Conservation (phyloP, 805 yeast genomes). For the Metschnikowia henanensis region DNA sequence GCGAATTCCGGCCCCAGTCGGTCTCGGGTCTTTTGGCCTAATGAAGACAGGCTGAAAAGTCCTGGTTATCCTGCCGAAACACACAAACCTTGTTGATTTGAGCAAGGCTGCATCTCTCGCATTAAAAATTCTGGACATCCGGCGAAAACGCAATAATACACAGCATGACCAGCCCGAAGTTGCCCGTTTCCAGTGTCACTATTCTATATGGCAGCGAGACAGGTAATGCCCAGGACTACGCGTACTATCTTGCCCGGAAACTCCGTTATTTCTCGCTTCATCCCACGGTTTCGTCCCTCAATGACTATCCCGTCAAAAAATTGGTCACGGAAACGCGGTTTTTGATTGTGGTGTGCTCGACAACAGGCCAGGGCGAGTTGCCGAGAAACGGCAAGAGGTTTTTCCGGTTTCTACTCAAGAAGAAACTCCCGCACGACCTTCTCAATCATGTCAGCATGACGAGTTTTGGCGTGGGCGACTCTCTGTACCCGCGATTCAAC, state of each 20-base stretch:
- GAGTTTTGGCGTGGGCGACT: constrained; percentile 90
- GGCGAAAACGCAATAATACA: not conserved
- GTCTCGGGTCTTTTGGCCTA: not conserved
- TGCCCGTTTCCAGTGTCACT: constrained; percentile 32
- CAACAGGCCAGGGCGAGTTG: constrained; percentile 94
- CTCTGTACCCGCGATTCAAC: constrained; percentile 86
- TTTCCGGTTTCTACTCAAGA: constrained; percentile 72
- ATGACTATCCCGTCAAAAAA: constrained; percentile 57
- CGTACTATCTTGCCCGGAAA: constrained; percentile 56
- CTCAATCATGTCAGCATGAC: constrained; percentile 63
- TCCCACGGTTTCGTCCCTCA: constrained; percentile 52
- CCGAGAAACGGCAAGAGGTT: constrained; percentile 75
- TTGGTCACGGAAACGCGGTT: constrained; percentile 47
- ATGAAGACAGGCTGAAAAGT: not conserved
- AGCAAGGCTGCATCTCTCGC: too few species aligned
- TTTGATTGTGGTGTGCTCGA: constrained; percentile 69
- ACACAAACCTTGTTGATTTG: too few species aligned
- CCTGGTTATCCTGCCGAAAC: too few species aligned
- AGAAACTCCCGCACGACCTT: constrained; percentile 58
- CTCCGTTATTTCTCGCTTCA: constrained; percentile 54
- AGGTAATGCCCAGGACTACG: constrained; percentile 87
- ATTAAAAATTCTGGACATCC: too few species aligned
- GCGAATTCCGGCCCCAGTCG: not conserved
- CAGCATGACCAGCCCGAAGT: not conserved
- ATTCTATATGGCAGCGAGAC: constrained; percentile 91